Evolutionary conservation across 805 yeast genomes (phyloP), one percentile per base, ranked within the genome.

Genomic region (Starmerella sirachaensis): DNA sequence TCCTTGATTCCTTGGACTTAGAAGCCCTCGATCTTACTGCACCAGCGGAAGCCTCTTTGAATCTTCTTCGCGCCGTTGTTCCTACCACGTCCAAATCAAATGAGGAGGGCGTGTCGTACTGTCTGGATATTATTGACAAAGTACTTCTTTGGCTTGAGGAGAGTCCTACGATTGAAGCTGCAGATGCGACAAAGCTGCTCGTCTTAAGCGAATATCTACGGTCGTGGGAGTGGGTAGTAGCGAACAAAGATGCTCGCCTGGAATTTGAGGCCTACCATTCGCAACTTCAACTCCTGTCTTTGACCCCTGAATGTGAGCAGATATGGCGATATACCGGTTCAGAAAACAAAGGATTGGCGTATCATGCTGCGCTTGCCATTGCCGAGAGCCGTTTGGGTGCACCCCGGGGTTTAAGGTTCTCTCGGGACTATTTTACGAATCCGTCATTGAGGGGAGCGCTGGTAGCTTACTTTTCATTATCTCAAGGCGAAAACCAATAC

Each of bases 381-480:
- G 29, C 30, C 18, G 4, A 12, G n/a, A 13, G n/a, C n/a, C n/a
- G n/a, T n/a, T n/a, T n/a, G n/a, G n/a, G n/a, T n/a, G n/a, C n/a
- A n/a, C n/a, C n/a, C n/a, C n/a, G n/a, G n/a, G n/a, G n/a, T n/a
- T n/a, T n/a, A n/a, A n/a, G n/a, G n/a, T n/a, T n/a, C n/a, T n/a
- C n/a, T n/a, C n/a, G 47, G 8, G 12, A 20, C 12, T 16, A 18
- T 11, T 45, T 46, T 18, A 18, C 21, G 10, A 22, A 18, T 7
- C 37, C 41, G 1, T 7, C 41, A 4, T 27, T 45, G 3, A 33
- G 30, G 5, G 52, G 49, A 6, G 52, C 54, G 11, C 32, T 50
- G 11, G n/a, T 48, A 4, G 43, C 50, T 3, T 35, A 45, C 13
- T 29, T 20, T 6, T 37, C 37, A 9, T 32, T 29, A 0, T 40